phyloP scores from a whole-genome alignment of 2,329 filamentous ascomycete genomes.

The Mariannaea sp. region DNA sequence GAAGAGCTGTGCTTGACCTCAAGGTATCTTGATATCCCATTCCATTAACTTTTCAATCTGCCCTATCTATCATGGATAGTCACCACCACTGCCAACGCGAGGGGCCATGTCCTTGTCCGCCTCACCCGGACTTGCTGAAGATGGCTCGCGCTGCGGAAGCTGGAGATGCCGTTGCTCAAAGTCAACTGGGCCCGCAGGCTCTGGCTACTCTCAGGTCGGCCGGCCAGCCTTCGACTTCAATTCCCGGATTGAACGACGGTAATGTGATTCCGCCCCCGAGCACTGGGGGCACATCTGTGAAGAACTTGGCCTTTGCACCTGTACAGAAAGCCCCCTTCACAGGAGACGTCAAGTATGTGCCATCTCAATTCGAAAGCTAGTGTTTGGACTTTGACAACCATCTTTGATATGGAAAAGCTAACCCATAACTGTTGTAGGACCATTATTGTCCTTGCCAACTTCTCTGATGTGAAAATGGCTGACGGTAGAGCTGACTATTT shows the following conservation, averaged over 20 bases:
- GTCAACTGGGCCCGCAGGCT: neutral
- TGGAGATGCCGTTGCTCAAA: neutral
- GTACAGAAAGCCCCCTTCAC: neutral
- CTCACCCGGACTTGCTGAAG: neutral
- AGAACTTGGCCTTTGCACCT: neutral
- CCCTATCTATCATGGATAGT: neutral
- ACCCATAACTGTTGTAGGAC: neutral
- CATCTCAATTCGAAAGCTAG: no score
- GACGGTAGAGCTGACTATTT: neutral
- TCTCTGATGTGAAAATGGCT: neutral
- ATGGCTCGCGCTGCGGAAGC: neutral
- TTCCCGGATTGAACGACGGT: neutral
- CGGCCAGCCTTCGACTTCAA: neutral
- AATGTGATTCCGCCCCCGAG: neutral
- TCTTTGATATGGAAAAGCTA: neutral
- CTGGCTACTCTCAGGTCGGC: neutral
- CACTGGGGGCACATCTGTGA: neutral
- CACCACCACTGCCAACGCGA: neutral
- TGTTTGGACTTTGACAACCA: no score
- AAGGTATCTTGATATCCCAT: conserved; percentile 2
- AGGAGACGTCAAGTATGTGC: neutral
- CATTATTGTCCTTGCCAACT: neutral
- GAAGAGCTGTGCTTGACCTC: no score
- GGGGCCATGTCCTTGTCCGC: neutral
- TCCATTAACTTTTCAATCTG: conserved; percentile 6